Conservation (phyloP, 2,329 filamentous ascomycete species). For the Paracorniculantispora psalliotae region DNA sequence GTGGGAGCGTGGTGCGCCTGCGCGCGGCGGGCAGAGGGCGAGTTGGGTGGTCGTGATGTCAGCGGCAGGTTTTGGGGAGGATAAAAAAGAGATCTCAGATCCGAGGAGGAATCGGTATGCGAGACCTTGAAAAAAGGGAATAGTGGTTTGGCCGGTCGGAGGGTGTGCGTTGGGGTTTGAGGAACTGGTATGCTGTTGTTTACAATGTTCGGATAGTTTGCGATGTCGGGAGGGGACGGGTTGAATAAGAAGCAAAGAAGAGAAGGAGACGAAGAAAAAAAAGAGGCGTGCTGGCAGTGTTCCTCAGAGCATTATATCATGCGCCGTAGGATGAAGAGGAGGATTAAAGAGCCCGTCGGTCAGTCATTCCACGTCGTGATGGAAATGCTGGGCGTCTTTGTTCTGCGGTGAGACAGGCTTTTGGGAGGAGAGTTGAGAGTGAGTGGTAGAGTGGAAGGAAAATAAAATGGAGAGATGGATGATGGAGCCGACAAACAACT, state of each 20-base stretch:
- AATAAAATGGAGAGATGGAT: not conserved
- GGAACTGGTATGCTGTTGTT: constrained; percentile 12
- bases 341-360: not conserved
- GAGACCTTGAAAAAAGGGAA: not conserved
- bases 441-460: too few species aligned
- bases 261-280: not conserved
- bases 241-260: not conserved
- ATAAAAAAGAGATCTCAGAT: not conserved
- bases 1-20: not conserved
- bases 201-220: constrained; percentile 2
- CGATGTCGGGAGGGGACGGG: not conserved
- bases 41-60: not conserved
- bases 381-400: constrained; percentile 8
- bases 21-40: not conserved
- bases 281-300: not conserved
- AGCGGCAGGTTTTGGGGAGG: not conserved
- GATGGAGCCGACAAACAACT: not conserved
- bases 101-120: not conserved
- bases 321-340: not conserved
- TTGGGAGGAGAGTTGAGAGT: not conserved
- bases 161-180: not conserved
- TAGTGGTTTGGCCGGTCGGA: not conserved
- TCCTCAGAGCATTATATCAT: constrained; percentile 14
- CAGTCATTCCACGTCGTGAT: constrained; percentile 7
- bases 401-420: constrained; percentile 3